Evolutionary conservation across 1,284 basidiomycete genomes (phyloP).

Genomic region (Athelia psychrophila): DNA sequence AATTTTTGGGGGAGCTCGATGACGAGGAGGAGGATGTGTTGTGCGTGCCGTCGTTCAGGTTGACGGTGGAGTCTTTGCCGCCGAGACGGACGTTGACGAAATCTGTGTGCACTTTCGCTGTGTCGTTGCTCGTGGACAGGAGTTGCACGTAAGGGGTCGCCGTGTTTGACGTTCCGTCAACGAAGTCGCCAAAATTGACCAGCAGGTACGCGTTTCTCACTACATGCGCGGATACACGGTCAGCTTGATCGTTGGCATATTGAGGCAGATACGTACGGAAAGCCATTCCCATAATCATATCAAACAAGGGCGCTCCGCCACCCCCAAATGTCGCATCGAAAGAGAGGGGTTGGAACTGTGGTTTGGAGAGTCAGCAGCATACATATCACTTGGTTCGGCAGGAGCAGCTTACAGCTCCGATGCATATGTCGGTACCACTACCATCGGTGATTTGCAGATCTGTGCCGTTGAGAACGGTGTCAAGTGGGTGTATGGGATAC

Average conservation of each 20-base stretch:
- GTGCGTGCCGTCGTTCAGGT: not conserved
- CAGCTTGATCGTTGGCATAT: not conserved
- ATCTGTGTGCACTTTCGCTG: not conserved
- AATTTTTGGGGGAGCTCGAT: no score
- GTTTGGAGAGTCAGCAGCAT: not conserved
- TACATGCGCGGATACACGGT: not conserved
- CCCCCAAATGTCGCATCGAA: slow-evolving; percentile 1
- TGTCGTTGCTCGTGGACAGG: not conserved
- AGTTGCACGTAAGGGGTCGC: slow-evolving; percentile 5
- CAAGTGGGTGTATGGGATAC: not conserved
- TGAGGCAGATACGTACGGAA: not conserved
- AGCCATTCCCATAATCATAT: slow-evolving; percentile 6
- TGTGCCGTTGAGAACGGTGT: not conserved
- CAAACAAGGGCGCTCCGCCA: not conserved
- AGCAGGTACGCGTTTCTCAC: slow-evolving; percentile 6
- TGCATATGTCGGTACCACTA: not conserved
- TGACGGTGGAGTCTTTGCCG: not conserved
- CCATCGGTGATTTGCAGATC: not conserved
- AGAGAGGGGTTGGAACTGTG: slow-evolving; percentile 4
- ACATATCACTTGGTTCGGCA: not conserved
- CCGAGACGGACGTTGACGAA: slow-evolving; percentile 4
- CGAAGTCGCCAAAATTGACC: slow-evolving; percentile 7
- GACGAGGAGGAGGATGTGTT: no score
- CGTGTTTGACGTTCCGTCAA: slow-evolving; percentile 2
- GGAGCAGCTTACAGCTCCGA: not conserved